Evolutionary conservation across 106 monocot species (phyloP), one percentile per base, ranked within the genome.

Genomic region (Dendrobium huoshanense): DNA sequence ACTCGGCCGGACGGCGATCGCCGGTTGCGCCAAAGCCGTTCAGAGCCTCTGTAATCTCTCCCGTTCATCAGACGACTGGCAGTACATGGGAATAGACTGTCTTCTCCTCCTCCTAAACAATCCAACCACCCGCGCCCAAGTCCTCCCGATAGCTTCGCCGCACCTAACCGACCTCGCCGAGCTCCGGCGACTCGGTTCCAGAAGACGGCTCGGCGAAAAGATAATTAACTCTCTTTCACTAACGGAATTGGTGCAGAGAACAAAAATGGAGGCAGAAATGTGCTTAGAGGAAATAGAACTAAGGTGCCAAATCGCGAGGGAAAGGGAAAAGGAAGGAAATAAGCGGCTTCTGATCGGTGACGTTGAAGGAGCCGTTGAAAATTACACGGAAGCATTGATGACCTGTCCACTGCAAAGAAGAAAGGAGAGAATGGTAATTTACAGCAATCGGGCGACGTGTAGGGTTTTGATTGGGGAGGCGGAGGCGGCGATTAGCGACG

Each of bases 31-130:
- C 2, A 83, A 89, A 11, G 84, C 78, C 24, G 49, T 94, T 18
- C 41, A 55, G 16, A 83, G 87, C 75, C 86, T 94, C 58, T 94
- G 94, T 77, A 83, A 81, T 43, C 83, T 94, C 25, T 78, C 89
- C 24, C 79, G 89, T n/a, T 94, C 94, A 10, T 89, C 91, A 22
- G 89, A 91, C 56, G 89, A 91, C 58, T 91, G 91, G 91, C 94
- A 94, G 22, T 94, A 94, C 77, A 94, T 94, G 87, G 94, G 89
- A 27, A 86, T 94, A 16, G 94, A 91, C 65, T 94, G 91, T 84
- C 84, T 94, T 47, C 41, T 91, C 13, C 47, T 87, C 55, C 87
- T 91, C 25, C 29, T 94, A 18, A 33, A 80, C 20, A 86, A 94
- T 42, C 55, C 55, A 2, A 72, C 61, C 7, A 87, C 87, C 9